phyloP scores from a whole-genome alignment of 106 monocot species.

The Acanthochlamys bracteata region DNA sequence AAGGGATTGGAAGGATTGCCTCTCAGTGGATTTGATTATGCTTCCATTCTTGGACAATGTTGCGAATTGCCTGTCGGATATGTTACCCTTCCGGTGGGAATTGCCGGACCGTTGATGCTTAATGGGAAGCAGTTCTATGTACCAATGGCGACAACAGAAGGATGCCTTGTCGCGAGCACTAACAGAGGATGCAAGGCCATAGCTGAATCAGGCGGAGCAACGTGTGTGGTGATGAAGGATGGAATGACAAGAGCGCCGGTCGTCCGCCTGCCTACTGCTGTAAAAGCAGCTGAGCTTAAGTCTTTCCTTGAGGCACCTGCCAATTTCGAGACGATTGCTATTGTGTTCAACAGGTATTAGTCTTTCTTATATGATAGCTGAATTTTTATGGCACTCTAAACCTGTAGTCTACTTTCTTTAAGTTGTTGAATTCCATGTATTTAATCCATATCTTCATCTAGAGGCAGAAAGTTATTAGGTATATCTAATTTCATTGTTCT shows the following conservation, averaged over 20 bases:
- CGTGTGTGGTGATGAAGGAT: constrained; percentile 53
- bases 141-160: constrained; percentile 94
- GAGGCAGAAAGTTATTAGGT: background rate
- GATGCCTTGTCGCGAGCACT: constrained; percentile 82
- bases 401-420: too few relatives aligned
- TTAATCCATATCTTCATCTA: background rate
- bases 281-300: constrained; percentile 64
- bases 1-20: constrained; percentile 59
- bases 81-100: constrained; percentile 60
- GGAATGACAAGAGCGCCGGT: constrained; percentile 82
- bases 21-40: constrained; percentile 72
- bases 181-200: constrained; percentile 86
- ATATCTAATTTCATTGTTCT: too few relatives aligned
- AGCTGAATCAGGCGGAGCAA: constrained; percentile 58
- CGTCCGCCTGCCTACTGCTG: constrained; percentile 53
- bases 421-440: too few relatives aligned
- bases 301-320: constrained; percentile 53
- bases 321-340: constrained; percentile 50
- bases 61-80: constrained; percentile 83
- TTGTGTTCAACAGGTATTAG: constrained; percentile 63
- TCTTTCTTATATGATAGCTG: background rate
- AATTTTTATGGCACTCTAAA: too few relatives aligned
- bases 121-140: constrained; percentile 52
- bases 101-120: constrained; percentile 65
- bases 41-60: constrained; percentile 70